Percentiles rank a stretch among this genome's conserved stretches.
phyloP scores from a whole-genome alignment of 345 rosid species.

The Salix brachista region DNA sequence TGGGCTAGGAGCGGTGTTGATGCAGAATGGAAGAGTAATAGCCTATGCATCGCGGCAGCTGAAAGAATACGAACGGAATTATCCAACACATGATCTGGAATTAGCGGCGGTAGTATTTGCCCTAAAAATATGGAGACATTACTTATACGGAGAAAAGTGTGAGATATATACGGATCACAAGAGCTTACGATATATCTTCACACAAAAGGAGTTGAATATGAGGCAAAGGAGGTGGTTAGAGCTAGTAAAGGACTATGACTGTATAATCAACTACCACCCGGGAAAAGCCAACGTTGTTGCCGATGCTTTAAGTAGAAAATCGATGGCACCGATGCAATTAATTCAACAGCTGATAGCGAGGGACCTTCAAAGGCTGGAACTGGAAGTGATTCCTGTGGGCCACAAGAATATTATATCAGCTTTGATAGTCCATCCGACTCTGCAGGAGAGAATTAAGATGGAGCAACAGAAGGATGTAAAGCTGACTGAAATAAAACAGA shows the following conservation, averaged over 20 bases:
- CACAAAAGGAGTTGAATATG: neutral
- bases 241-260: too few relatives aligned
- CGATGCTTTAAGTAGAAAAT: constrained; percentile 4
- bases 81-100: too few relatives aligned
- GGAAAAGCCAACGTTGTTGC: neutral
- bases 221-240: neutral
- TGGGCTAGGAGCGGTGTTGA: too few relatives aligned
- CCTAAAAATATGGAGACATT: too few relatives aligned
- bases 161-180: neutral
- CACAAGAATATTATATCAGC: too few relatives aligned
- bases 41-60: too few relatives aligned
- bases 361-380: neutral
- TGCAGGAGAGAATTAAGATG: too few relatives aligned
- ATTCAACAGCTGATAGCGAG: neutral
- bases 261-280: neutral
- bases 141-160: neutral
- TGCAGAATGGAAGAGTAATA: too few relatives aligned
- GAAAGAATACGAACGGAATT: too few relatives aligned
- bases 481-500: too few relatives aligned
- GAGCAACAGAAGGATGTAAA: too few relatives aligned
- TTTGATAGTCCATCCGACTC: too few relatives aligned
- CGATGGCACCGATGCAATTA: neutral
- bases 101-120: neutral
- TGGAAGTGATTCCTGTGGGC: neutral
- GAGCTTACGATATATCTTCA: neutral